A percentile compares a stretch with the other conserved stretches of the same genome.
These are phyloP conservation scores for Colletotrichum chlorophyti DNA, from an alignment of 2,329 filamentous ascomycete genomes.

Conservation along the genomic window DNA sequence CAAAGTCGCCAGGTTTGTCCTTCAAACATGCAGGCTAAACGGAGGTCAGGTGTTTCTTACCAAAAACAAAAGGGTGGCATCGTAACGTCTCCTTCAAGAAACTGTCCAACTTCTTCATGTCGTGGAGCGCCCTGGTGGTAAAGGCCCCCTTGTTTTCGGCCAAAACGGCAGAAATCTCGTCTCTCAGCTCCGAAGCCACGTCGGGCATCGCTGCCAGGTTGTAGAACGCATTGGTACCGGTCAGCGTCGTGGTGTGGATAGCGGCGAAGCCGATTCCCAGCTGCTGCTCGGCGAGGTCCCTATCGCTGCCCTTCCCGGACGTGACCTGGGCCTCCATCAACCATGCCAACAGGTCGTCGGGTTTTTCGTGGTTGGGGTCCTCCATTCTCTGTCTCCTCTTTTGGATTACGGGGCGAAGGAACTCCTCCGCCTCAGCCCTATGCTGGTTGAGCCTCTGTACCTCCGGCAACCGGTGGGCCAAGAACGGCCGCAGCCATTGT, in stretches of 20 bases:
- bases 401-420: conserved; percentile 44
- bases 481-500: conserved; percentile 41
- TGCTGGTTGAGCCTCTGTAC: conserved; percentile 41
- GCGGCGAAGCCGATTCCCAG: conserved; percentile 53
- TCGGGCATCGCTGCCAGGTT: conserved; percentile 58
- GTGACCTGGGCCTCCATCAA: conserved; percentile 45
- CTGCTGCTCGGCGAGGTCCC: conserved; percentile 48
- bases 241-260: conserved; percentile 57
- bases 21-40: no score
- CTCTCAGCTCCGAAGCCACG: conserved; percentile 54
- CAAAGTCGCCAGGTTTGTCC: no score
- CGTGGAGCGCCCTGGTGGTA: conserved; percentile 40
- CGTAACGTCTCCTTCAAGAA: conserved; percentile 46
- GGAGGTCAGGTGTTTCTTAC: no score
- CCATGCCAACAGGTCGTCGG: conserved; percentile 56
- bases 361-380: conserved; percentile 36
- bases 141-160: conserved; percentile 39
- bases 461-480: conserved; percentile 39
- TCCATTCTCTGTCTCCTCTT: conserved; percentile 36
- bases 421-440: conserved; percentile 38
- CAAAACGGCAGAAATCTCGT: conserved; percentile 54
- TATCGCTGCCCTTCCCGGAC: conserved; percentile 37
- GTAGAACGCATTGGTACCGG: conserved; percentile 55
- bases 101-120: conserved; percentile 47
- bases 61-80: conserved; percentile 37